Base-by-base conservation (phyloP, 192 early-diverging fungal genomes). In the Blastocladiella britannica region DNA sequence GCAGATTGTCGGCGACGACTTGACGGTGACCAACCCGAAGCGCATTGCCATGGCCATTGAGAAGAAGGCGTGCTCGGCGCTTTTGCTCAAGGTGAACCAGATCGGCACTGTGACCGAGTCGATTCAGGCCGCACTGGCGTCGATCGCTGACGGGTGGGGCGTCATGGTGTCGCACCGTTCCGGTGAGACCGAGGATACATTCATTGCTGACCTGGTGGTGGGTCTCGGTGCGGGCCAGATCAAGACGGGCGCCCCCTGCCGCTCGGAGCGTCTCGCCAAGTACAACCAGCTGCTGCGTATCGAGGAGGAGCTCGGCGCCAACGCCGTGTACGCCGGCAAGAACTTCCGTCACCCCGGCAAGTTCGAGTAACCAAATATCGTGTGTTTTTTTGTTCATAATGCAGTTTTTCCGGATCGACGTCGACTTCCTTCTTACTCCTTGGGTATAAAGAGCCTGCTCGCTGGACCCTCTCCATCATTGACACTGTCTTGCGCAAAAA, bases 141-240 rank as follows among this genome's bases (percentile, higher is more conserved):
- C 91, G 58, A 86, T 88, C 61, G 60, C 67, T 52, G 88, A 82
- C 60, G 92, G 92, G 58, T 97, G 93, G 93, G 93, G 93, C 64
- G 91, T 95, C 71, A 97, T 97, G 93, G 91, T 93, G 60, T 93
- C 91, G 62, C 93, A 97, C 81, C 87, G 93, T 63, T 95, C 92
- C 23, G 93, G 92, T 59, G 91, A 97, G 74, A 95, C 92, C 61
- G 94, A 97, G 74, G 93, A 94, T 77, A 85, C 82, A 60, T 82
- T 85, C 71, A 94, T 95, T 69, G 91, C 94, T 51, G 91, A 96
- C 60, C 83, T 97, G 37, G 92, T 91, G 51, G 94, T 97, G 28
- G 94, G 89, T 72, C 81, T 97, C 60, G 83, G 87, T 58, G 82
- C 84, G 54, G 86, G 85, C 60, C 92, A 97, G 75, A 95, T 97